These are phyloP conservation scores for Capronia americana DNA, from an alignment of 2,329 filamentous ascomycete genomes.

Conservation along the genomic window DNA sequence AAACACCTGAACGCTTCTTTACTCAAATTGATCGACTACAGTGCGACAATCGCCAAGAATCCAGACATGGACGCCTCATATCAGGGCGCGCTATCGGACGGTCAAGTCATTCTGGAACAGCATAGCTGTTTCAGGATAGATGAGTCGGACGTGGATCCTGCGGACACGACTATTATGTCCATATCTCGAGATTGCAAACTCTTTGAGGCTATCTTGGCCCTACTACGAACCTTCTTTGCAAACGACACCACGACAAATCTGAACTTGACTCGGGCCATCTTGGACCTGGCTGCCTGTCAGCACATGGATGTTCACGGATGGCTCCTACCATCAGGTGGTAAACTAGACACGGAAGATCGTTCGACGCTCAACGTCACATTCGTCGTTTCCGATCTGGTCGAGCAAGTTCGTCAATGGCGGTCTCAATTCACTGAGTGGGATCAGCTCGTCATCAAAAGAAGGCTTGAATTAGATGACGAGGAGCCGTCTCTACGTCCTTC, in stretches of 20 bases:
- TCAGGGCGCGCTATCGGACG: slow-evolving; percentile 52
- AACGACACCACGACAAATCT: slow-evolving; percentile 93
- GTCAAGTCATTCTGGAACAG: slow-evolving; percentile 35
- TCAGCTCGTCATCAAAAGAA: slow-evolving; percentile 69
- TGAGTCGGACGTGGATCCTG: slow-evolving; percentile 60
- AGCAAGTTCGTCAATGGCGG: slow-evolving; percentile 68
- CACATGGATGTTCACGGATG: slow-evolving; percentile 89
- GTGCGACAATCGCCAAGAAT: slow-evolving; percentile 48
- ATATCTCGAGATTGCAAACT: slow-evolving; percentile 37
- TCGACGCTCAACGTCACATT: slow-evolving; percentile 54
- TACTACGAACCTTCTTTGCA: slow-evolving; percentile 80
- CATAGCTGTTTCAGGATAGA: slow-evolving; percentile 37
- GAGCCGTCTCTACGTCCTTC: slow-evolving; percentile 14
- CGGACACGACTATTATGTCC: slow-evolving; percentile 40
- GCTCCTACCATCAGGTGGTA: slow-evolving; percentile 63
- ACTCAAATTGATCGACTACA: slow-evolving; percentile 47
- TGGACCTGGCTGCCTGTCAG: slow-evolving; percentile 82
- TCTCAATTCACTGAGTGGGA: slow-evolving; percentile 73
- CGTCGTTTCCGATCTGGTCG: slow-evolving; percentile 65
- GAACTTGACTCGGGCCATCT: slow-evolving; percentile 80
- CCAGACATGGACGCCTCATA: slow-evolving; percentile 51
- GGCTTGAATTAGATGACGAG: slow-evolving; percentile 59
- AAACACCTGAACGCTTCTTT: slow-evolving; percentile 51
- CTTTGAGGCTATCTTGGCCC: slow-evolving; percentile 60
- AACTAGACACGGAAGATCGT: slow-evolving; percentile 48